A percentile compares a stretch with the other conserved stretches of the same genome.
Evolutionary conservation across 306 rosid genomes (phyloP).

Genomic region (Cajanus cajan): DNA sequence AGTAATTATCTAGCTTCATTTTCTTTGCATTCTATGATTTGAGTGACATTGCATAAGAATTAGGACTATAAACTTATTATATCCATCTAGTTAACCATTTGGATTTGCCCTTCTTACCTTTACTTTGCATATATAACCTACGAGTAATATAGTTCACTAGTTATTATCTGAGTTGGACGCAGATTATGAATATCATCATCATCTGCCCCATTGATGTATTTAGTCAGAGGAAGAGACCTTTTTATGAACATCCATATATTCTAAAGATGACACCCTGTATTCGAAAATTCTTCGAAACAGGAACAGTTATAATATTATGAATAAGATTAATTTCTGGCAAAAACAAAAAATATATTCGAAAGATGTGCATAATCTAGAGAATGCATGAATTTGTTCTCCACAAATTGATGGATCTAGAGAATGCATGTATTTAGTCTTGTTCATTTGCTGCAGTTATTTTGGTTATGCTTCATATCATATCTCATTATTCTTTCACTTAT

Average conservation of each 20-base stretch:
- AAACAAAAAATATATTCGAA: too few species aligned
- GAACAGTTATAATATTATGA: too few species aligned
- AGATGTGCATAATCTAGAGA: not conserved
- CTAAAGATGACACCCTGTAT: too few species aligned
- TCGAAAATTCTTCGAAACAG: too few species aligned
- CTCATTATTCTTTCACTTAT: slow-evolving; percentile 2
- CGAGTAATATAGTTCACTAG: not conserved
- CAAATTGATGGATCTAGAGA: too few species aligned
- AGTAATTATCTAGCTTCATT: slow-evolving; percentile 28
- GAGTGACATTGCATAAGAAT: not conserved
- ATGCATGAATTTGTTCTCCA: not conserved
- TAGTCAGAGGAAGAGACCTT: too few species aligned
- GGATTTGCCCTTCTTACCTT: not conserved
- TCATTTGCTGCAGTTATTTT: not conserved
- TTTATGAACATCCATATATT: too few species aligned
- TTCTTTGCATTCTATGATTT: not conserved
- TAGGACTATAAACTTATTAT: not conserved
- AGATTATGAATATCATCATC: too few species aligned
- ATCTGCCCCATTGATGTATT: too few species aligned
- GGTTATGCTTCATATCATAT: not conserved
- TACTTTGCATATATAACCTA: not conserved
- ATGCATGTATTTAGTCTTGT: not conserved
- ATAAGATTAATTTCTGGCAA: too few species aligned
- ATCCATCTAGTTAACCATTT: slow-evolving; percentile 3
- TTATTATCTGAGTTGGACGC: too few species aligned